These are phyloP conservation scores for Entoloma clypeatum DNA, from an alignment of 1,284 basidiomycete species.

Conservation along the genomic window DNA sequence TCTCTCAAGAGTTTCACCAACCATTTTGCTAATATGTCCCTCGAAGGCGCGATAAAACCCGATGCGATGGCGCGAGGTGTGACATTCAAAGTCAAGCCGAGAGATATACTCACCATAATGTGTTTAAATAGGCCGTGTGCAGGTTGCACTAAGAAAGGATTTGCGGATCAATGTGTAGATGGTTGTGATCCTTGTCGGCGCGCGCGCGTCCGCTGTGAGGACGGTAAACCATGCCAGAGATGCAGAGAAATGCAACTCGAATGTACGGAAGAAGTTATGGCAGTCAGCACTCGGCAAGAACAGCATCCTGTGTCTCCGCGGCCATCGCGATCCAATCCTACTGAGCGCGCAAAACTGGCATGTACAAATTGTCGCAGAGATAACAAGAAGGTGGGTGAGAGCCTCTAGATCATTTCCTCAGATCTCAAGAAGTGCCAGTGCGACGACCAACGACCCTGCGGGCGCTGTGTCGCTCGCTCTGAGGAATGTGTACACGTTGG, in stretches of 20 bases:
- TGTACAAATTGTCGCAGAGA: conserved; percentile 55
- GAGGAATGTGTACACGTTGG: conserved; percentile 54
- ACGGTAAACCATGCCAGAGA: conserved; percentile 46
- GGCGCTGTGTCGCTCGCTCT: conserved; percentile 47
- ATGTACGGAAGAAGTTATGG: conserved; percentile 30
- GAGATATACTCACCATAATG: background rate
- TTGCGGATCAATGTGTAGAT: conserved; percentile 48
- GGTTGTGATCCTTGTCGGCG: conserved; percentile 51
- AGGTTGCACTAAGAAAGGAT: conserved; percentile 53
- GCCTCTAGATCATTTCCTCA: conserved; percentile 2
- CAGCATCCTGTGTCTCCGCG: conserved; percentile 21
- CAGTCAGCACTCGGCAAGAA: conserved; percentile 23
- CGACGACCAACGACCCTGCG: conserved; percentile 56
- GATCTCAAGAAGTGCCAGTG: conserved; percentile 32
- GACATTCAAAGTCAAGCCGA: conserved; percentile 14
- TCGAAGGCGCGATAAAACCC: conserved; percentile 53
- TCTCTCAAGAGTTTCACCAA: conserved; percentile 1
- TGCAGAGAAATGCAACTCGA: conserved; percentile 44
- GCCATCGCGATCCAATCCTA: conserved; percentile 28
- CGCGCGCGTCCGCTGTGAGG: conserved; percentile 52
- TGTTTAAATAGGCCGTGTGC: conserved; percentile 42
- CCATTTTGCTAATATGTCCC: conserved; percentile 8
- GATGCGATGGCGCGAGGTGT: conserved; percentile 53
- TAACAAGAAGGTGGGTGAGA: conserved; percentile 50
- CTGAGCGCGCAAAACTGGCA: conserved; percentile 51